These are phyloP conservation scores for Fraxinus angustifolia DNA, from an alignment of 305 asterid genomes.

Conservation along the genomic window DNA sequence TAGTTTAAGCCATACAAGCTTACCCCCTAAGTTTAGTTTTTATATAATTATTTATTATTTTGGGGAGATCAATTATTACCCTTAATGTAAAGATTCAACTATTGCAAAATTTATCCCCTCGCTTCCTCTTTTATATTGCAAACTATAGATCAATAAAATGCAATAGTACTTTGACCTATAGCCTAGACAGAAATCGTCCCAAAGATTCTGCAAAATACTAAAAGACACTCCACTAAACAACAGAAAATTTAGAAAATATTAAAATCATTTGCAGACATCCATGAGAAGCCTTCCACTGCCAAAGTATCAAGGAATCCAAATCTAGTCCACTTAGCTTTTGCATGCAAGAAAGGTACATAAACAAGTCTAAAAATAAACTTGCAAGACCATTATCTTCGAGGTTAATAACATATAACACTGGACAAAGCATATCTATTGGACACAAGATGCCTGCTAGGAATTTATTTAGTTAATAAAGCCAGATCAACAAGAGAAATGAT, in stretches of 20 bases:
- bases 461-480: not conserved
- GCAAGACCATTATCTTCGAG: not conserved
- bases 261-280: not conserved
- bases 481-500: not conserved
- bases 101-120: not conserved
- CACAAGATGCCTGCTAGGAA: not conserved
- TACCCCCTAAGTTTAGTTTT: not conserved
- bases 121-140: not conserved
- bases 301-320: not conserved
- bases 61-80: not conserved
- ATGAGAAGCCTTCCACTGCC: not conserved
- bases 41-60: not conserved
- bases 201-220: not conserved
- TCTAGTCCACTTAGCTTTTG: slow-evolving; percentile 1
- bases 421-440: not conserved
- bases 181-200: not conserved
- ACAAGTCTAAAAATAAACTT: not conserved
- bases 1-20: not conserved
- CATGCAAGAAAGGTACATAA: not conserved
- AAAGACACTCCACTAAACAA: not conserved
- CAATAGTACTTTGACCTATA: not conserved
- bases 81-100: not conserved
- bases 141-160: not conserved
- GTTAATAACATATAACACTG: not conserved
- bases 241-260: not conserved